A percentile compares a stretch with the other conserved stretches of the same genome.
Evolutionary conservation across 2,329 filamentous ascomycete species (phyloP).

Genomic region (Bipolaris bicolor): DNA sequence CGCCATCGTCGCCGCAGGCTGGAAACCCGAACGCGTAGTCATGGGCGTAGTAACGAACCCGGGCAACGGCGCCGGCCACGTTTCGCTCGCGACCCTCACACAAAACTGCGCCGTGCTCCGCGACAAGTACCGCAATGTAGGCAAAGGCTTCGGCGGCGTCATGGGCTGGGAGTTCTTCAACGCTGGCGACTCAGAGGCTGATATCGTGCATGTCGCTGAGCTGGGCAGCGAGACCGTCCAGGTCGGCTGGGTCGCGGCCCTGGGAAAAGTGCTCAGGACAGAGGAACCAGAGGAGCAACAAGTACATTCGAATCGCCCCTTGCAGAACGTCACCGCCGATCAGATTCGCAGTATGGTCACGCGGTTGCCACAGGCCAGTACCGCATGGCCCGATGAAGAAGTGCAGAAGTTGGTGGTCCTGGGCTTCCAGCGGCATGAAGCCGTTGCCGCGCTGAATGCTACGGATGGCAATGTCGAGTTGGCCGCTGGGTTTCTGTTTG

Average conservation of each 20-base stretch:
- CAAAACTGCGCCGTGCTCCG: constrained; percentile 64
- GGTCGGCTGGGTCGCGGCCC: constrained; percentile 69
- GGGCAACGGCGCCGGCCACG: constrained; percentile 69
- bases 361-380: constrained; percentile 38
- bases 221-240: constrained; percentile 37
- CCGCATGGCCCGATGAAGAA: constrained; percentile 51
- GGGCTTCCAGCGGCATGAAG: constrained; percentile 55
- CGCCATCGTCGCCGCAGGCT: constrained; percentile 66
- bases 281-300: constrained; percentile 31
- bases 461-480: constrained; percentile 58
- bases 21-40: constrained; percentile 75
- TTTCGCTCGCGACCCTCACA: constrained; percentile 64
- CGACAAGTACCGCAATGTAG: constrained; percentile 59
- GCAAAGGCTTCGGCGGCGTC: constrained; percentile 74
- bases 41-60: constrained; percentile 82
- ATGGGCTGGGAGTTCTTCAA: constrained; percentile 99
- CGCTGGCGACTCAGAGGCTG: constrained; percentile 52
- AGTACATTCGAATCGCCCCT: constrained; percentile 20
- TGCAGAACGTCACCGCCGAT: constrained; percentile 36
- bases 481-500: constrained; percentile 56
- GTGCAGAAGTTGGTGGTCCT: constrained; percentile 53
- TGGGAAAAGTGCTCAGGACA: constrained; percentile 58
- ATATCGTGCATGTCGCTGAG: constrained; percentile 33
- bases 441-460: constrained; percentile 56
- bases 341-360: constrained; percentile 44